These are phyloP conservation scores for Penicillium fuscoglaucum DNA, from an alignment of 2,329 filamentous ascomycete genomes.

Conservation along the genomic window DNA sequence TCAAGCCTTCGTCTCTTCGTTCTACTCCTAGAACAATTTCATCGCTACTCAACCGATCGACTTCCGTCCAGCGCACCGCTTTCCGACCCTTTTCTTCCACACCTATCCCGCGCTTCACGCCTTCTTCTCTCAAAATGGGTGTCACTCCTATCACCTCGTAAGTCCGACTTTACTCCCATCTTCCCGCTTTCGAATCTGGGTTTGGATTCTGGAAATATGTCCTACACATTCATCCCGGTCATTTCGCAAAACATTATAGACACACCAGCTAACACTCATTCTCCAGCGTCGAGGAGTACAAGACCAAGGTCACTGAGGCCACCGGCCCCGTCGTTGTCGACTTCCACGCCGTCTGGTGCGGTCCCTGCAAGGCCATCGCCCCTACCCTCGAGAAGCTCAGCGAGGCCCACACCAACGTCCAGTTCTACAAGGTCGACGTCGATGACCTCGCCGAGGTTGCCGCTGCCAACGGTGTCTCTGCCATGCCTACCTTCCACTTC, in stretches of 20 bases:
- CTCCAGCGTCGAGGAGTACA: slow-evolving; percentile 60
- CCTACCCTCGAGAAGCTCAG: slow-evolving; percentile 68
- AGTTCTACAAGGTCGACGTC: slow-evolving; percentile 90
- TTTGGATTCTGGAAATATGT: not conserved
- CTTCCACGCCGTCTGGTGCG: slow-evolving; percentile 88
- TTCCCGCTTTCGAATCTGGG: not conserved
- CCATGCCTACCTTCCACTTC: slow-evolving; percentile 89
- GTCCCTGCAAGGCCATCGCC: slow-evolving; percentile 88
- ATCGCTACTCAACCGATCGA: slow-evolving; percentile 34
- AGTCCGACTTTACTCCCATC: slow-evolving; percentile 5
- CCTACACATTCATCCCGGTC: too few relatives aligned
- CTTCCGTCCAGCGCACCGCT: slow-evolving; percentile 17
- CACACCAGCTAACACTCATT: not conserved
- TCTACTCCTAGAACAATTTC: slow-evolving; percentile 9
- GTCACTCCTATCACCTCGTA: slow-evolving; percentile 32
- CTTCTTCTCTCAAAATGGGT: slow-evolving; percentile 27
- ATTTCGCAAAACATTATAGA: not conserved
- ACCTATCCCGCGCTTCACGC: slow-evolving; percentile 21
- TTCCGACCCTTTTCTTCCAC: slow-evolving; percentile 18
- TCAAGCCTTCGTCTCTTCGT: slow-evolving; percentile 18
- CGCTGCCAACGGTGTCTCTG: slow-evolving; percentile 74
- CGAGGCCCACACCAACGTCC: slow-evolving; percentile 58
- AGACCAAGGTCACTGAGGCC: slow-evolving; percentile 49
- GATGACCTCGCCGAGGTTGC: slow-evolving; percentile 76
- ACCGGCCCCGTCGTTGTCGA: slow-evolving; percentile 72